Evolutionary conservation across 164 flowering plant genomes (phyloP).

Genomic region (Berberis vulgaris): DNA sequence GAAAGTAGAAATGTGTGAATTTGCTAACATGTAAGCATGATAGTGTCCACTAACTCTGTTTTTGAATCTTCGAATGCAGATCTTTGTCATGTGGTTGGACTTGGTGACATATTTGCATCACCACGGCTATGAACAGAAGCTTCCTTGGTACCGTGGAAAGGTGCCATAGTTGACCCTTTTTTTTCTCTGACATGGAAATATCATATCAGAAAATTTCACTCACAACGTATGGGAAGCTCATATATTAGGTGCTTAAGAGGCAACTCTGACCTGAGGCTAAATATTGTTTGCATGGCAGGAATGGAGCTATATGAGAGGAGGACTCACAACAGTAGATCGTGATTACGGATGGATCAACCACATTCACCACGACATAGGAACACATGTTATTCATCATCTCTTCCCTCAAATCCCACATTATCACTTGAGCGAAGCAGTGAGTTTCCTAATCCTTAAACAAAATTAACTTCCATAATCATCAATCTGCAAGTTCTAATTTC

Average conservation of each 20-base stretch:
- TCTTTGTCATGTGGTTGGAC: constrained; percentile 53
- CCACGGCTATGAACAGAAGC: constrained; percentile 47
- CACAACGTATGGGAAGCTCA: too few species aligned
- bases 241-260: not conserved
- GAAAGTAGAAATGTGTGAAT: not conserved
- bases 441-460: not conserved
- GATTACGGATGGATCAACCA: constrained; percentile 78
- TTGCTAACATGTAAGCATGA: not conserved
- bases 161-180: constrained; percentile 11
- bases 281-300: constrained; percentile 34
- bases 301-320: constrained; percentile 95
- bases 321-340: constrained; percentile 77
- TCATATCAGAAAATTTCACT: too few species aligned
- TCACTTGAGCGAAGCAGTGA: constrained; percentile 47
- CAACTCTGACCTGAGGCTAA: not conserved
- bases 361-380: constrained; percentile 91
- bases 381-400: constrained; percentile 73
- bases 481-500: not conserved
- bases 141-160: constrained; percentile 62
- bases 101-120: constrained; percentile 56
- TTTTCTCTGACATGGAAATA: not conserved
- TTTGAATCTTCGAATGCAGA: constrained; percentile 17
- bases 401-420: constrained; percentile 64
- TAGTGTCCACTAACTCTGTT: not conserved
- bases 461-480: not conserved